phyloP scores from a whole-genome alignment of 2,329 filamentous ascomycete species.

The Colletotrichum chlorophyti region DNA sequence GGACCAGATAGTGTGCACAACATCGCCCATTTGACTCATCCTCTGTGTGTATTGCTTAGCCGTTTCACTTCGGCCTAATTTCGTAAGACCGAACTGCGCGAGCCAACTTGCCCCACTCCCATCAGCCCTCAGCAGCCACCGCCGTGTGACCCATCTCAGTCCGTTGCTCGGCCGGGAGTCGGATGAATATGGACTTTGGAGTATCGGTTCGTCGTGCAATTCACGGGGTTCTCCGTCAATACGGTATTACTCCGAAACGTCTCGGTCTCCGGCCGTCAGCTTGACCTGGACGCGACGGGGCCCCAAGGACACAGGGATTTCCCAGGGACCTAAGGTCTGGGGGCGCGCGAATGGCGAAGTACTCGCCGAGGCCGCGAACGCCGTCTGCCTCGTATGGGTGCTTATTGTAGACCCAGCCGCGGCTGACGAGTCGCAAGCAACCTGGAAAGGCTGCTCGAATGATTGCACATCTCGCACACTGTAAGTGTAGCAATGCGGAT shows the following conservation, averaged over 20 bases:
- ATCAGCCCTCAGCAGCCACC: no score
- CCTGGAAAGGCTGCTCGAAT: no score
- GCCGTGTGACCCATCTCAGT: no score
- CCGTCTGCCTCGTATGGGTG: background rate
- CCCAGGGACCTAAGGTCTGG: background rate
- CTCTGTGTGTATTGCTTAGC: background rate
- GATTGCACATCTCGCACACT: no score
- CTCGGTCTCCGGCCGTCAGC: conserved; percentile 2
- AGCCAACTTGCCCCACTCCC: background rate
- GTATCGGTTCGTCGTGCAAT: no score
- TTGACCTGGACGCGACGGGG: background rate
- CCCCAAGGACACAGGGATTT: background rate
- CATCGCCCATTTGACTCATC: no score
- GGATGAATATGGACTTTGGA: no score
- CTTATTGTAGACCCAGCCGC: no score
- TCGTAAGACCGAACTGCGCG: conserved; percentile 14
- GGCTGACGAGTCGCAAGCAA: no score
- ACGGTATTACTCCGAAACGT: background rate
- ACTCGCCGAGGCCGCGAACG: background rate
- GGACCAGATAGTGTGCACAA: no score
- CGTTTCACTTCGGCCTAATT: background rate
- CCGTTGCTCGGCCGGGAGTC: no score
- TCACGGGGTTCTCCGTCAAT: background rate
- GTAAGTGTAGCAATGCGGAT: conserved; percentile 20
- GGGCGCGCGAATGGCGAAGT: background rate